Conservation (phyloP, 345 rosid genomes). For the Bruguiera parviflora region DNA sequence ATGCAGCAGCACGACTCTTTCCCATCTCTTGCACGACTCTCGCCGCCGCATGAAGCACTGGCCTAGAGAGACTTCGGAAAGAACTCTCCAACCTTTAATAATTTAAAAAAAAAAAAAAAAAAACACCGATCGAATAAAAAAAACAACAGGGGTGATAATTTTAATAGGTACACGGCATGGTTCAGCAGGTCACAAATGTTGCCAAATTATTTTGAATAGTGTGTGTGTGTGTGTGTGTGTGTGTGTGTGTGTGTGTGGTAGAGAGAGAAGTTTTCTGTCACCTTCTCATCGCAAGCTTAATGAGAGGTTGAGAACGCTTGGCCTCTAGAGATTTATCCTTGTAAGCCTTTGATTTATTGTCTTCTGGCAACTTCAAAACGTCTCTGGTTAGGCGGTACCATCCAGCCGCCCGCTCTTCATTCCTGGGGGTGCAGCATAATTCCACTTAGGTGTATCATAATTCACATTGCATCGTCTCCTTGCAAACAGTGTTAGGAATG, state of each 20-base stretch:
- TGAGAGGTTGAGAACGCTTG: conserved; percentile 91
- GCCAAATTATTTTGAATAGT: not conserved
- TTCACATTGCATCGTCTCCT: too few relatives aligned
- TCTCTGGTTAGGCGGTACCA: conserved; percentile 97
- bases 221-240: not conserved
- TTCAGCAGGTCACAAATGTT: not conserved
- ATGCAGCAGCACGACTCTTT: conserved; percentile 94
- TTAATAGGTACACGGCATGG: not conserved
- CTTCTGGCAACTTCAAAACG: conserved; percentile 91
- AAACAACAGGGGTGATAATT: not conserved
- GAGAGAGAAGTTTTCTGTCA: conserved; percentile 23
- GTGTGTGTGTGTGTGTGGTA: not conserved
- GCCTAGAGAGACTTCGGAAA: conserved; percentile 98
- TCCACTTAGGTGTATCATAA: too few relatives aligned
- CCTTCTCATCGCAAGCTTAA: conserved; percentile 99
- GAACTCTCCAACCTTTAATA: conserved; percentile 83
- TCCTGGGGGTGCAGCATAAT: conserved; percentile 31
- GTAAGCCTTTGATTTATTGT: conserved; percentile 41
- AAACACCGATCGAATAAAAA: not conserved
- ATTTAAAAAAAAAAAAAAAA: not conserved
- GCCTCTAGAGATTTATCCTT: conserved; percentile 80
- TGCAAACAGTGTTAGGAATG: too few relatives aligned
- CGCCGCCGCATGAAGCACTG: conserved; percentile 98
- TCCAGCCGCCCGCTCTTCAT: conserved; percentile 94
- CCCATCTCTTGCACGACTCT: conserved; percentile 99